Base-by-base conservation (phyloP, 2,329 filamentous ascomycete genomes). In the Basipetospora chlamydospora region DNA sequence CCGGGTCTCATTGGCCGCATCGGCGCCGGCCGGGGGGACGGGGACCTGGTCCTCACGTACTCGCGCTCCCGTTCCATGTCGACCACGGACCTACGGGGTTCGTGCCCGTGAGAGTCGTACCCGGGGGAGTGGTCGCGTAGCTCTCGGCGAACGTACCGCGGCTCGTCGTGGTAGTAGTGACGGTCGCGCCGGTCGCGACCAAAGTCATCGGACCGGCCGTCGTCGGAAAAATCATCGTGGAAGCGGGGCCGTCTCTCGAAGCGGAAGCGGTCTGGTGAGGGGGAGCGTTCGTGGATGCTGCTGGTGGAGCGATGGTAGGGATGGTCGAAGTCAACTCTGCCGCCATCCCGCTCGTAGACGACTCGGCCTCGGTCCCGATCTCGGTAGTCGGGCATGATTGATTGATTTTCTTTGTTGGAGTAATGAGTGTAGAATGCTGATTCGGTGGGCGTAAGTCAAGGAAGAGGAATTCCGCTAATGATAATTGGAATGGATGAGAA, bases 301-400 rank as follows among this genome's bases (percentile, higher is more conserved):
- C 77, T 70, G 37, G 73, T 70, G 42, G 68, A 64, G 41, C 63
- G 59, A 49, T 68, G 73, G 36, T 73, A 62, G 40, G 61, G 57
- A 33, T 61, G 57, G 34, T 63, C 60, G 29, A 21, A 20, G 28
- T 36, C 34, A 12, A 22, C 46, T n/a, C 33, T 25, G 18, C 39
- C 28, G 22, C 49, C 47, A 26, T 48, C 51, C 31, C 63, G 60
- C 44, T 57, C 54, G 41, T 47, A 50, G 37, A 48, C 41, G 46
- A 53, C n/a, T n/a, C n/a, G n/a, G n/a, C n/a, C n/a, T n/a, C n/a
- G 28, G 10, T 37, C 35, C 10, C 35, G 26, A 17, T 31, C 35
- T 20, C 28, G 18, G 35, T 23, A 5, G 35, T 37, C 35, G 32
- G 32, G 10, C 35, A 37, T 37, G 28, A 23, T 28, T n/a, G n/a